Percentiles rank a stretch among this genome's conserved stretches.
phyloP scores from a whole-genome alignment of 164 flowering plant species.

The Berberis thunbergii region DNA sequence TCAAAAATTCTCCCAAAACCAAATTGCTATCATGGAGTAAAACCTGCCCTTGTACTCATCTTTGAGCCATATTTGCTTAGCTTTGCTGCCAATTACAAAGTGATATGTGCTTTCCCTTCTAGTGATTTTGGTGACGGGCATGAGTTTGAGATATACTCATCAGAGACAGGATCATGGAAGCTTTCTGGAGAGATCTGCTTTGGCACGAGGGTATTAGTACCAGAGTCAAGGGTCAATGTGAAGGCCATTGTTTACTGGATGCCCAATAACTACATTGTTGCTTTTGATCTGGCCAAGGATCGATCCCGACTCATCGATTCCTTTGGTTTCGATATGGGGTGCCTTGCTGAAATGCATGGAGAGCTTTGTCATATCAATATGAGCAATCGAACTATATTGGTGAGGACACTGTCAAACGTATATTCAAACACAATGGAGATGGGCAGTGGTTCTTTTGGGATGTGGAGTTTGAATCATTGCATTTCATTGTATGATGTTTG shows the following conservation, averaged over 20 bases:
- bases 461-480: no score
- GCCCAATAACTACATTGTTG: conserved; percentile 6
- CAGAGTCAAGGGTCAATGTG: conserved; percentile 27
- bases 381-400: no score
- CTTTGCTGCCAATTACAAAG: conserved; percentile 42
- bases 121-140: conserved; percentile 31
- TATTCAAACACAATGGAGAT: no score
- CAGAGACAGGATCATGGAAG: conserved; percentile 29
- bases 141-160: conserved; percentile 50
- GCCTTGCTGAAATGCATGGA: no score
- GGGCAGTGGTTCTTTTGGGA: no score
- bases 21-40: conserved; percentile 29
- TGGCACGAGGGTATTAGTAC: conserved; percentile 8
- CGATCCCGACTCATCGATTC: no score
- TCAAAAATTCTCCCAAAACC: conserved; percentile 41
- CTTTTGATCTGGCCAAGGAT: conserved; percentile 32
- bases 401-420: no score
- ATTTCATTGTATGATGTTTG: no score
- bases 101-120: conserved; percentile 39
- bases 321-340: no score
- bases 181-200: conserved; percentile 37
- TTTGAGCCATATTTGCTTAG: conserved; percentile 38
- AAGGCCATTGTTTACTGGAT: conserved; percentile 37
- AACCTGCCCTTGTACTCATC: conserved; percentile 34
- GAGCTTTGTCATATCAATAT: no score